Evolutionary conservation across 169 alveolate species (phyloP), one percentile per base, ranked within the genome.

Genomic region (Babesia caballi): DNA sequence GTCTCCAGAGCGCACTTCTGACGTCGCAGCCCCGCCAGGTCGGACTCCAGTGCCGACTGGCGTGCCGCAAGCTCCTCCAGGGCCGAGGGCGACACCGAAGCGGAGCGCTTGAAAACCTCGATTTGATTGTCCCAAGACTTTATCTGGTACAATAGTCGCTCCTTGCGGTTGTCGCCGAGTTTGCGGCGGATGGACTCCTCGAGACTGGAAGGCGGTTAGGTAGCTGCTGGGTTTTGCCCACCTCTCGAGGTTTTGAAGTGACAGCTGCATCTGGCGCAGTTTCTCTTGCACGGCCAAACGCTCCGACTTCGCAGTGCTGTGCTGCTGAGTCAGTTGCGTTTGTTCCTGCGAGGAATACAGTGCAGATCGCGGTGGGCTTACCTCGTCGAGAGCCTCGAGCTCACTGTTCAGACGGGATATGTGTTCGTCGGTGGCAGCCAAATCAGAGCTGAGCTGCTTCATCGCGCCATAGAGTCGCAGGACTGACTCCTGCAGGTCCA

Each of bases 41-140:
- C 58, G 15, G 44, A 19, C 21, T 63, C 46, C n/a, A 63, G n/a
- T 5, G 19, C 7, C 3, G 60, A 60, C 47, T 49, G 60, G 12
- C 30, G 69, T 23, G 23, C 21, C 15, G 38, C 72, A 21, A 63
- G 38, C 40, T 28, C 71, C 0, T 51, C 75, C 30, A 49, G 0
- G 19, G 66, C 83, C 12, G 73, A 12, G 4, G 59, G 63, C 0
- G 73, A 63, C 1, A 61, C 50, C 8, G 58, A 7, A 2, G 17
- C n/a, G 15, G 73, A 33, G 1, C 41, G 14, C 30, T 57, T 67
- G 51, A 53, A 54, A 36, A 50, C 28, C 41, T 19, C 78, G 19
- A 67, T 67, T 21, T 74, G 74, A 46, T 57, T 67, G 21, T 72
- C 54, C 72, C 72, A 63, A 8, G 41, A 23, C 19, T 75, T 66